Base-by-base conservation (phyloP, 1,284 basidiomycete genomes). In the Xanthoconium separans region DNA sequence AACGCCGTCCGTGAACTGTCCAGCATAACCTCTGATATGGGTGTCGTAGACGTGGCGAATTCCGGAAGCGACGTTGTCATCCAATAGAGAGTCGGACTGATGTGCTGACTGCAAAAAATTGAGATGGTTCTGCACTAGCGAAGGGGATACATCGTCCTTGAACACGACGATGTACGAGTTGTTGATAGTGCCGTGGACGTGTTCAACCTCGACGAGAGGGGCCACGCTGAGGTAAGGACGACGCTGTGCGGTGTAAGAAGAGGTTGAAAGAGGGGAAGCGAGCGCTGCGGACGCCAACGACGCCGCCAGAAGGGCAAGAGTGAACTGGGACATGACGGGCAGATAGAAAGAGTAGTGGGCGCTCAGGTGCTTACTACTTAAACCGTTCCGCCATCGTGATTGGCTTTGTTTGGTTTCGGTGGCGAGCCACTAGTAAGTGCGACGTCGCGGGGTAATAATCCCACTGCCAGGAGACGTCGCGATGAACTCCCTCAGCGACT, bases 141-240 rank as follows among this genome's bases (percentile, higher is more conserved):
- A 71, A 16, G 78, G 63, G 13, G 82, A 75, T 10, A 86, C 63
- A 55, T 83, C 85, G 59, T 86, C 80, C 79, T 91, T 93, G 65
- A 97, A 79, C 70, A 93, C 82, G 71, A 97, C 83, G 58, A 97
- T 93, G 77, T 97, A 98, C 27, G 89, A 88, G 77, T 93, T 87
- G 75, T 92, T 87, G 65, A 95, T 77, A 57, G 82, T 77, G 52
- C 87, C 85, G 70, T 89, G 84, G 49, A 81, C 80, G 64, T 88
- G 84, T 56, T 84, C 74, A 55, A 66, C 75, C 60, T 72, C 65
- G 48, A 83, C 71, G 50, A 83, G 67, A 4, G 87, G 87, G 4
- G 88, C 89, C 46, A 84, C 69, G 20, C 74, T 61, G 43, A 86
- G 66, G 45, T 77, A 72, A 20, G 77, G 71, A 46, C 77, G 75